Evolutionary conservation across 805 yeast genomes (phyloP).

Genomic region (Spathaspora girioi): DNA sequence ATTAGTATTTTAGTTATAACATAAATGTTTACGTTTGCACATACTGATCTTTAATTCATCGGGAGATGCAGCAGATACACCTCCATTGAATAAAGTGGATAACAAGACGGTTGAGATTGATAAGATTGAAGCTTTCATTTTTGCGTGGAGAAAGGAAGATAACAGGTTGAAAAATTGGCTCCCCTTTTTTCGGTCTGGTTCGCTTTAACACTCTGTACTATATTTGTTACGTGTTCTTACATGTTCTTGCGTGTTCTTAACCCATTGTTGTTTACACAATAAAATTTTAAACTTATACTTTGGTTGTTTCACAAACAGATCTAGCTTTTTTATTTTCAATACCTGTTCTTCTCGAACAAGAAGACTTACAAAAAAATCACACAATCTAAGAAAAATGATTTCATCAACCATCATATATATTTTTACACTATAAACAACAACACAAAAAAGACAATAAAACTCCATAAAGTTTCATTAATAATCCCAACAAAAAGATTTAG

Average conservation of each 20-base stretch:
- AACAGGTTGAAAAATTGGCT: neutral
- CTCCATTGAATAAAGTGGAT: neutral
- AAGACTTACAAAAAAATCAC: neutral
- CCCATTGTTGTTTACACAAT: neutral
- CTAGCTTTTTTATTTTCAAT: neutral
- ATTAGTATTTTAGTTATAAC: too few relatives aligned
- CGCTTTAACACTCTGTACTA: too few relatives aligned
- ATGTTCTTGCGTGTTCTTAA: neutral
- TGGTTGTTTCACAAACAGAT: neutral
- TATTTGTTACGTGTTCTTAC: neutral
- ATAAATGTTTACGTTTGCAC: constrained; percentile 7
- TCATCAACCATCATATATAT: too few relatives aligned
- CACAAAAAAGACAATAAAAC: too few relatives aligned
- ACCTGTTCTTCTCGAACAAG: neutral
- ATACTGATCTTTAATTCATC: constrained; percentile 24
- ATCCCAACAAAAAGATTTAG: neutral
- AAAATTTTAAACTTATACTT: neutral
- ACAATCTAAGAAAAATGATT: too few relatives aligned
- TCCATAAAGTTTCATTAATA: neutral
- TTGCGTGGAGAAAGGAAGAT: neutral
- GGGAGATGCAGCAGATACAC: constrained; percentile 8
- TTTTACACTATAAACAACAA: too few relatives aligned
- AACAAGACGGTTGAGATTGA: constrained; percentile 6
- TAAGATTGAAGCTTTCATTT: constrained; percentile 6
- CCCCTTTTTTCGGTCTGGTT: neutral